phyloP scores from a whole-genome alignment of 768 basidiomycete species.

The Termitomyces sp. region DNA sequence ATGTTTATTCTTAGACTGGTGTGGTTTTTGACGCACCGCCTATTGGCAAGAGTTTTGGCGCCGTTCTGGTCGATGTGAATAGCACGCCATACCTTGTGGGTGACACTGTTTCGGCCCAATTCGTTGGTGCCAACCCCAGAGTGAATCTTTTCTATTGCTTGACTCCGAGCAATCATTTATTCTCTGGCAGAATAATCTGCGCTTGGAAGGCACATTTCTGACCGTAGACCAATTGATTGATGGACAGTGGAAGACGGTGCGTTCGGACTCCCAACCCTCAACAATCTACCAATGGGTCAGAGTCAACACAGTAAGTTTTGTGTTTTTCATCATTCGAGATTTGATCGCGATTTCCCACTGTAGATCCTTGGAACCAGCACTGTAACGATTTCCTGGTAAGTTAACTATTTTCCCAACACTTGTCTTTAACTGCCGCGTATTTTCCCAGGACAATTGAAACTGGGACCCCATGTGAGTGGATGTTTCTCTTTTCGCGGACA shows the following conservation, averaged over 20 bases:
- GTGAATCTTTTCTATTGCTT: slow-evolving; percentile 30
- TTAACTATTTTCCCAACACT: neutral
- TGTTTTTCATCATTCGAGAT: neutral
- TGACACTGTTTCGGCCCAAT: slow-evolving; percentile 54
- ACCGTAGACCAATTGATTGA: slow-evolving; percentile 51
- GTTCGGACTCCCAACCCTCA: slow-evolving; percentile 77
- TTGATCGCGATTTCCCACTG: slow-evolving; percentile 1
- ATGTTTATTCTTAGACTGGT: slow-evolving; percentile 33
- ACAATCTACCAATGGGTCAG: slow-evolving; percentile 64
- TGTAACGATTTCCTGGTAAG: slow-evolving; percentile 64
- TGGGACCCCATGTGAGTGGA: slow-evolving; percentile 47
- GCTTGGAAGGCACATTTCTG: slow-evolving; percentile 69
- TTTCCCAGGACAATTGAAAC: slow-evolving; percentile 55
- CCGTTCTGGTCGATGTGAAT: slow-evolving; percentile 51
- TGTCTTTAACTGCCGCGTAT: neutral
- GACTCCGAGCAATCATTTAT: neutral
- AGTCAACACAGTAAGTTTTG: slow-evolving; percentile 42
- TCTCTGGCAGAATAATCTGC: slow-evolving; percentile 61
- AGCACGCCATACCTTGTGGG: slow-evolving; percentile 47
- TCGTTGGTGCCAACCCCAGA: slow-evolving; percentile 76
- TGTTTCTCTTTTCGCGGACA: neutral
- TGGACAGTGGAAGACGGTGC: slow-evolving; percentile 50
- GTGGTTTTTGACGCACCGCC: slow-evolving; percentile 61
- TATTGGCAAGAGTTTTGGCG: slow-evolving; percentile 56
- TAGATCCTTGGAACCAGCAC: slow-evolving; percentile 58